Conservation (phyloP, 441 rosid species). For the Mallotus repandus region DNA sequence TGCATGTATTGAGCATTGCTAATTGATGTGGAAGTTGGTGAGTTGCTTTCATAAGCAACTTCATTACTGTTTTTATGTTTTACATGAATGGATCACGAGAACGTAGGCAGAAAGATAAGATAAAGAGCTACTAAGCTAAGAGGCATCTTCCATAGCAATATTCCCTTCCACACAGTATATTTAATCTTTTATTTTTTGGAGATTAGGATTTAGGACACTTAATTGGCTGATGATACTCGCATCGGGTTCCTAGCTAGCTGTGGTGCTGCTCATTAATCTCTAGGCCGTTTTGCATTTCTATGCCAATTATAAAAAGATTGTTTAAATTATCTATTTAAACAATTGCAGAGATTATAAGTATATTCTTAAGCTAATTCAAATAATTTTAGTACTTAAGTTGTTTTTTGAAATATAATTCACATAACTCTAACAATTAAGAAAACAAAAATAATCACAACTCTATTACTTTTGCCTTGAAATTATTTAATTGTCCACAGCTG, state of each 20-base stretch:
- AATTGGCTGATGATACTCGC: neutral
- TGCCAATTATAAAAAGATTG: neutral
- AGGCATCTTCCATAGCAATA: conserved; percentile 14
- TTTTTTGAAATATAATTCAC: too few species aligned
- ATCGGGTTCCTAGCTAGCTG: conserved; percentile 8
- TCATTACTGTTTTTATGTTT: neutral
- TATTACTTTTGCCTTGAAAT: too few species aligned
- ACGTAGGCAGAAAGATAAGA: conserved; percentile 23
- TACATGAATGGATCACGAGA: conserved; percentile 19
- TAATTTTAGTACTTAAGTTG: too few species aligned
- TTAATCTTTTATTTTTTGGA: neutral
- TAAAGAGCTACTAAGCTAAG: neutral
- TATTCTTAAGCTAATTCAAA: too few species aligned
- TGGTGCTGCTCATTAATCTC: neutral
- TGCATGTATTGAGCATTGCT: conserved; percentile 22
- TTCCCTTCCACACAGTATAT: neutral
- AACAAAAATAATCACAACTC: too few species aligned
- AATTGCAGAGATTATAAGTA: too few species aligned
- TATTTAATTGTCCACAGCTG: too few species aligned
- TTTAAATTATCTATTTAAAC: too few species aligned
- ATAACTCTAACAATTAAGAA: too few species aligned
- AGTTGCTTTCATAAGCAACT: conserved; percentile 29
- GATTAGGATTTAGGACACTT: neutral
- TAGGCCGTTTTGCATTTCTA: conserved; percentile 10
- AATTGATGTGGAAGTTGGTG: conserved; percentile 1